Conservation (phyloP, 2,329 filamentous ascomycete species). For the Scolecobasidium constrictum region DNA sequence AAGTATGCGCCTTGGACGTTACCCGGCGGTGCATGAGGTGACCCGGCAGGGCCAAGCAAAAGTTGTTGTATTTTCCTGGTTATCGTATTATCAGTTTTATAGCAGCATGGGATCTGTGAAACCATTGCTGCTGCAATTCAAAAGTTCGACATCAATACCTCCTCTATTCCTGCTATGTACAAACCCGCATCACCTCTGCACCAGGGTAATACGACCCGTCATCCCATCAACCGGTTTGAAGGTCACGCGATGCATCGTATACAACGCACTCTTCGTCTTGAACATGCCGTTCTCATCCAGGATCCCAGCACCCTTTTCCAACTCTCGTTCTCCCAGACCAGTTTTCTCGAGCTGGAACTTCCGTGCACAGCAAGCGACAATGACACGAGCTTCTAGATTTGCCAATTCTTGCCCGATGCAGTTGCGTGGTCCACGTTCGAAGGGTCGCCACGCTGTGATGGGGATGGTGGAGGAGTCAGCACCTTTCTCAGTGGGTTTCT, state of each 20-base stretch:
- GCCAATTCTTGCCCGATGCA: slow-evolving; percentile 29
- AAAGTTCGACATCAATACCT: too few species aligned
- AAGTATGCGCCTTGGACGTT: neutral
- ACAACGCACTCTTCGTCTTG: slow-evolving; percentile 20
- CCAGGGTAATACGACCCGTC: too few species aligned
- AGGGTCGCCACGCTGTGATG: slow-evolving; percentile 22
- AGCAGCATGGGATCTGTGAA: too few species aligned
- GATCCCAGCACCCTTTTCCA: slow-evolving; percentile 16
- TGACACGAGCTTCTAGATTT: slow-evolving; percentile 23
- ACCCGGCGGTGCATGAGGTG: too few species aligned
- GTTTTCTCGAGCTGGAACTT: slow-evolving; percentile 25
- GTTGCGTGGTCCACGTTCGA: slow-evolving; percentile 26
- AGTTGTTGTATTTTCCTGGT: too few species aligned
- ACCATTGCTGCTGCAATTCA: too few species aligned
- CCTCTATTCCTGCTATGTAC: too few species aligned
- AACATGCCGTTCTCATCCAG: slow-evolving; percentile 19
- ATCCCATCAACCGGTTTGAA: neutral
- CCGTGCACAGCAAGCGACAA: slow-evolving; percentile 16
- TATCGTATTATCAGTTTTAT: too few species aligned
- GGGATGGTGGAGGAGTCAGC: neutral
- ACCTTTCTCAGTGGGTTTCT: neutral
- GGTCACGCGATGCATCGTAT: slow-evolving; percentile 19
- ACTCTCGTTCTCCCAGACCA: slow-evolving; percentile 19
- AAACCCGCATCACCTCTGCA: too few species aligned
- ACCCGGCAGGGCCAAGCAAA: too few species aligned